Base-by-base conservation (phyloP, 129 eudicot species). In the Artemisia annua region DNA sequence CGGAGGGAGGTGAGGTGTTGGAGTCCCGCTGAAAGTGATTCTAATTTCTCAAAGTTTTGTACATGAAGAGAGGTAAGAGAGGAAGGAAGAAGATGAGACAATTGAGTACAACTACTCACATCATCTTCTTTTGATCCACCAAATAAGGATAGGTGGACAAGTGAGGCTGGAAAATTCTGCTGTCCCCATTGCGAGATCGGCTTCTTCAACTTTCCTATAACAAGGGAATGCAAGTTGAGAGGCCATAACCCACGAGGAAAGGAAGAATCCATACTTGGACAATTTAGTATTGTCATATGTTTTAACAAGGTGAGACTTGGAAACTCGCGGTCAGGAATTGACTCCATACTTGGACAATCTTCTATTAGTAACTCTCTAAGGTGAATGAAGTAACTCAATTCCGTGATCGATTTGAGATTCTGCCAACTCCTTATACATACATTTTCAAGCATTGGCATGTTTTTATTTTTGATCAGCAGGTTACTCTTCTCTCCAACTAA, bases 241-340 rank as follows among this genome's bases (percentile, higher is more conserved):
- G 81, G 81, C 81, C 75, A 77, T 61, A 55, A 2, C 54, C 81
- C 70, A 63, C 61, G 70, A 51, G 81, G 75, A 69, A 69, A 77
- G 14, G n/a, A 69, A 46, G 48, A 58, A 64, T 69, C 71, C 66
- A 69, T 20, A 77, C 53, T 11, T 69, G 62, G 28, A 77, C 76
- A 77, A 18, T 35, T 3, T 7, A 0, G 4, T 69, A 69, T 77
- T 1, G 9, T 3, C 15, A 78, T 19, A 6, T 15, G 0, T 58
- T 0, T 46, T 30, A 77, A 55, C 8, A 11, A 60, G 6, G 57
- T 12, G 71, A 69, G 54, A 56, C 19, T 77, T 10, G 51, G 60
- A 69, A 77, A 48, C 61, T 69, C 76, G 16, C 22, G 54, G 76
- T 59, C 56, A 11, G 70, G 71, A 77, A 77, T 62, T 11, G 72